Percentiles rank a stretch among this genome's conserved stretches.
Conservation (phyloP, 2,329 filamentous ascomycete genomes). For the Colletotrichum truncatum region DNA sequence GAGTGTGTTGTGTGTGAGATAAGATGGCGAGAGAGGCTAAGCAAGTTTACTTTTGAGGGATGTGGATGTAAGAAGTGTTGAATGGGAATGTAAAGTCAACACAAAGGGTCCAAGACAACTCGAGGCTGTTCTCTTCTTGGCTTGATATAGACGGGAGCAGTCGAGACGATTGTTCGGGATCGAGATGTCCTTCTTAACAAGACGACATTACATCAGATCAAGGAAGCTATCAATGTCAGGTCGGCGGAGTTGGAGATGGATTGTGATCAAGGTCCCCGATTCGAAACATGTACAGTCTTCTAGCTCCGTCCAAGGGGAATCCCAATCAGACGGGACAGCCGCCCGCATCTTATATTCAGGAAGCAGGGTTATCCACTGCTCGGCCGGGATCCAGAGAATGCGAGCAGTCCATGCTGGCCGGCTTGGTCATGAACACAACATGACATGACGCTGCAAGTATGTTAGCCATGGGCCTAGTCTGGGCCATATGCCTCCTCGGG, state of each 20-base stretch:
- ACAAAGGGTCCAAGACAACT: neutral
- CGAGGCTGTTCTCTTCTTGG: neutral
- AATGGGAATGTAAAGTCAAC: too few relatives aligned
- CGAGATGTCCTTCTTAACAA: conserved; percentile 4
- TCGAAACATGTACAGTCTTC: conserved; percentile 14
- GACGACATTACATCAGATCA: conserved; percentile 8
- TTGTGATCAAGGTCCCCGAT: conserved; percentile 19
- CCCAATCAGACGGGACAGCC: conserved; percentile 7
- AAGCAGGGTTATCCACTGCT: conserved; percentile 11
- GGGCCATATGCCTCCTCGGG: conserved; percentile 14
- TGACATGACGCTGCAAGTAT: conserved; percentile 23
- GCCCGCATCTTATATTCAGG: conserved; percentile 2
- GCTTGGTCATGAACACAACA: conserved; percentile 16
- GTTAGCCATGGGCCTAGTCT: conserved; percentile 14
- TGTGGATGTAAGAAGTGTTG: neutral
- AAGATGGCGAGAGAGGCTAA: neutral
- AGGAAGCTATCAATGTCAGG: conserved; percentile 13
- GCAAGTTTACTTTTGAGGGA: neutral
- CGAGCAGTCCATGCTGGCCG: neutral
- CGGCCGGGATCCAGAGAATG: conserved; percentile 14
- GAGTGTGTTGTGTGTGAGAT: neutral
- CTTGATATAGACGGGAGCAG: neutral
- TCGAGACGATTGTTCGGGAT: neutral
- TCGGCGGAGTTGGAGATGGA: conserved; percentile 12
- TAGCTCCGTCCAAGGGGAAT: conserved; percentile 1